These are phyloP conservation scores for Kwoniella europaea DNA, from an alignment of 768 basidiomycete species.

Conservation along the genomic window DNA sequence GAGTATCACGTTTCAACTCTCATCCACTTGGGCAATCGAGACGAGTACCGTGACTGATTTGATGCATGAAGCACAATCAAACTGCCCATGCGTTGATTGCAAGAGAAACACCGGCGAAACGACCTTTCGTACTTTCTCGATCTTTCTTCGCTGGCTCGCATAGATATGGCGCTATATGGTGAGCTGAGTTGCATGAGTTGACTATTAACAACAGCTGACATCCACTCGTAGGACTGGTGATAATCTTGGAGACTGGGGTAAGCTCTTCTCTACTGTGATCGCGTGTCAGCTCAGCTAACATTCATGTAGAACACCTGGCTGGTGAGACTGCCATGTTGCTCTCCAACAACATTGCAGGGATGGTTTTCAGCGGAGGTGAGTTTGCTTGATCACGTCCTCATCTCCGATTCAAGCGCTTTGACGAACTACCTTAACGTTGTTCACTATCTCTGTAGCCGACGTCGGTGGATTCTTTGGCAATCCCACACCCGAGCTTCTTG, in stretches of 20 bases:
- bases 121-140: slow-evolving; percentile 95
- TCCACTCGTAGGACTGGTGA: slow-evolving; percentile 72
- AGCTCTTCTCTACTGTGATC: not conserved
- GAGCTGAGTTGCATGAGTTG: slow-evolving; percentile 3
- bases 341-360: slow-evolving; percentile 82
- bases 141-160: slow-evolving; percentile 96
- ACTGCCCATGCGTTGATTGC: slow-evolving; percentile 78
- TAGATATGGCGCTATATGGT: slow-evolving; percentile 94
- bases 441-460: slow-evolving; percentile 69
- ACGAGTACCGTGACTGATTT: not conserved
- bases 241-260: slow-evolving; percentile 87
- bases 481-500: slow-evolving; percentile 89
- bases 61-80: slow-evolving; percentile 69
- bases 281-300: slow-evolving; percentile 16
- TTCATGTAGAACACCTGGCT: slow-evolving; percentile 77
- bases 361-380: slow-evolving; percentile 90
- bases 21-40: not conserved
- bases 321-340: slow-evolving; percentile 93
- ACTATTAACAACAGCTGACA: not conserved
- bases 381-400: slow-evolving; percentile 19
- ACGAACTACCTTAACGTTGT: not conserved
- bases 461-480: slow-evolving; percentile 99
- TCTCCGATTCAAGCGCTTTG: not conserved
- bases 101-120: slow-evolving; percentile 74
- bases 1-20: slow-evolving; percentile 27